Base-by-base conservation (phyloP, 257 asterid species). In the Osmanthus fragrans region DNA sequence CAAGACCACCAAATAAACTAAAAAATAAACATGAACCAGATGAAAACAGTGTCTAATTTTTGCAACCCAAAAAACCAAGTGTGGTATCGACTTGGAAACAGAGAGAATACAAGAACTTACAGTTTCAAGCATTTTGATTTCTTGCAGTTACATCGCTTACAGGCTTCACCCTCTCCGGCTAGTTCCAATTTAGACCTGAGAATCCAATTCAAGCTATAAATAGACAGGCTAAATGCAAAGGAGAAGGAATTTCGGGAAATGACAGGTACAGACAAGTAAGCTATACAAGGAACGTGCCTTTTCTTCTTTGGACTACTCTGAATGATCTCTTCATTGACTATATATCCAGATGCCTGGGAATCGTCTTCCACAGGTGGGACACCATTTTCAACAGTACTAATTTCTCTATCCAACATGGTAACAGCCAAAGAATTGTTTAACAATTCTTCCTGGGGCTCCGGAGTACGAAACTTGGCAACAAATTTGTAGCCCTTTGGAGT, bases 111-210 rank as follows among this genome's bases (percentile, higher is more conserved):
- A 42, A 36, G 56, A 81, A 76, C 89, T 80, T 84, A 90, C 94
- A 90, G 91, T 74, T 90, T 90, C 69, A 90, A 81, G 75, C 94
- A 90, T 82, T 88, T 88, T 15, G 94, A 86, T 78, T 88, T 90
- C 70, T 88, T 88, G 90, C 94, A 90, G 83, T 86, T 88, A n/a
- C 94, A 90, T 77, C 91, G 73, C 83, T 88, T 90, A 65, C 94
- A 90, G 45, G 86, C 58, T 45, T 81, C 92, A 45, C 79, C 83
- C 54, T 81, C 91, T 42, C 84, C 86, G 10, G 67, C 72, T 79
- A 83, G 84, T 54, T 88, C 92, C 68, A 76, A 37, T 70, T 82
- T 83, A 71, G 88, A 86, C 83, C 91, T 86, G 78, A 66, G 13
- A 83, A 80, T 71, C 77, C 49, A 71, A 76, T 77, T 70, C 49